These are phyloP conservation scores for Stenocarpella maydis DNA, from an alignment of 2,329 filamentous ascomycete species.

Conservation along the genomic window DNA sequence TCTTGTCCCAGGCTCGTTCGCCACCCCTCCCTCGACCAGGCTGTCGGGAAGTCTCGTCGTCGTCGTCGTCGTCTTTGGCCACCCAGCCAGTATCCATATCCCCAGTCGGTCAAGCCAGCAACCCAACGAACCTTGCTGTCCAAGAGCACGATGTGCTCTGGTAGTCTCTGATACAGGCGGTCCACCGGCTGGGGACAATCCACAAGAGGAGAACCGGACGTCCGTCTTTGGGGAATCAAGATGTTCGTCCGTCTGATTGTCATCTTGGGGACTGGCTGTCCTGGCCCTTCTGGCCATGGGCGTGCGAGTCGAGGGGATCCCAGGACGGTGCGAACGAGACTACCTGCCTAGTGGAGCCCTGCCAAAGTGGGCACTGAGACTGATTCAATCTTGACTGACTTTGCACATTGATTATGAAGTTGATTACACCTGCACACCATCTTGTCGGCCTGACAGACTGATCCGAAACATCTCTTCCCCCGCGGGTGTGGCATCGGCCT, in stretches of 20 bases:
- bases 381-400: not conserved
- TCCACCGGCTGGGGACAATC: not conserved
- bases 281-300: not conserved
- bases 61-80: not conserved
- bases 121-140: not conserved
- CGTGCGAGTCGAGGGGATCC: conserved; percentile 18
- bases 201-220: not conserved
- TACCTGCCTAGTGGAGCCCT: too few relatives aligned
- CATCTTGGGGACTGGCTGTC: not conserved
- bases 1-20: not conserved
- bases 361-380: conserved; percentile 1
- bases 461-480: not conserved
- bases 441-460: not conserved
- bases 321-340: conserved; percentile 13
- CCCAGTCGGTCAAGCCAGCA: too few relatives aligned
- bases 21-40: not conserved
- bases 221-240: not conserved
- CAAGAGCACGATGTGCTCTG: not conserved
- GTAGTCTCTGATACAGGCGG: not conserved
- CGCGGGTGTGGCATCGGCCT: not conserved
- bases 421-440: not conserved
- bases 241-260: conserved; percentile 16
- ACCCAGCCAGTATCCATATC: too few relatives aligned
- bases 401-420: not conserved
- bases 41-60: not conserved